Percentiles rank a stretch among this genome's conserved stretches.
These are phyloP conservation scores for Saksenaea vasiformis DNA, from an alignment of 371 early-diverging fungal species.

Conservation along the genomic window DNA sequence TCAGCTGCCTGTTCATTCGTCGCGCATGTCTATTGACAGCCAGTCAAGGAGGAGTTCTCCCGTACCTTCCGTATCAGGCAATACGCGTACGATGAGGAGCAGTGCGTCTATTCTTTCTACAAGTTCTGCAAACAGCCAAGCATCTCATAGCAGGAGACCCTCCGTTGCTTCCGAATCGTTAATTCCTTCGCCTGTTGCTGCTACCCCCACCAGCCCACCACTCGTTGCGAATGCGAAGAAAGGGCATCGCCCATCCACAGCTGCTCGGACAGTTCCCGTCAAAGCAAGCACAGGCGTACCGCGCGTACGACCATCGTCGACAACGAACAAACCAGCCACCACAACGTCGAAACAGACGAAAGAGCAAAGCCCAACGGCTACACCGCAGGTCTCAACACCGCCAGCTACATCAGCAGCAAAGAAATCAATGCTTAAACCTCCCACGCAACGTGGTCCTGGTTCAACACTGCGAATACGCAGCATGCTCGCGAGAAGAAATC, in stretches of 20 bases:
- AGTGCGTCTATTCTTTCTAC: conserved; percentile 16
- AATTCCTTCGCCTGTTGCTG: background rate
- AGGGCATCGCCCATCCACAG: conserved; percentile 17
- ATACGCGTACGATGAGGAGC: conserved; percentile 15
- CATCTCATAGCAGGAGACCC: conserved; percentile 12
- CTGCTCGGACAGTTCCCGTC: conserved; percentile 6
- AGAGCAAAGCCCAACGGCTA: conserved; percentile 4
- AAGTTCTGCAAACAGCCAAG: conserved; percentile 3
- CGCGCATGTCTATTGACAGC: conserved; percentile 29
- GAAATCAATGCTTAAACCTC: conserved; percentile 14
- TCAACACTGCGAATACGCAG: conserved; percentile 46
- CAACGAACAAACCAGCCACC: background rate
- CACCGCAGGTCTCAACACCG: background rate
- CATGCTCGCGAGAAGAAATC: conserved; percentile 39
- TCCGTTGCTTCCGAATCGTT: conserved; percentile 8
- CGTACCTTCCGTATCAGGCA: conserved; percentile 21
- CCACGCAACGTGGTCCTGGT: conserved; percentile 39
- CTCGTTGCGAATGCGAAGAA: conserved; percentile 10
- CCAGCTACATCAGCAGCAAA: background rate
- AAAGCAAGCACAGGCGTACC: conserved; percentile 17
- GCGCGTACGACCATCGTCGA: conserved; percentile 23
- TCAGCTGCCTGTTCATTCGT: conserved; percentile 31
- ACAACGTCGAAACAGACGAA: conserved; percentile 9
- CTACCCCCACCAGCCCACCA: conserved; percentile 8
- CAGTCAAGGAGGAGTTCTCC: conserved; percentile 19